Evolutionary conservation across 805 yeast genomes (phyloP), one percentile per base, ranked within the genome.

Genomic region (Suhomyces faveliae): DNA sequence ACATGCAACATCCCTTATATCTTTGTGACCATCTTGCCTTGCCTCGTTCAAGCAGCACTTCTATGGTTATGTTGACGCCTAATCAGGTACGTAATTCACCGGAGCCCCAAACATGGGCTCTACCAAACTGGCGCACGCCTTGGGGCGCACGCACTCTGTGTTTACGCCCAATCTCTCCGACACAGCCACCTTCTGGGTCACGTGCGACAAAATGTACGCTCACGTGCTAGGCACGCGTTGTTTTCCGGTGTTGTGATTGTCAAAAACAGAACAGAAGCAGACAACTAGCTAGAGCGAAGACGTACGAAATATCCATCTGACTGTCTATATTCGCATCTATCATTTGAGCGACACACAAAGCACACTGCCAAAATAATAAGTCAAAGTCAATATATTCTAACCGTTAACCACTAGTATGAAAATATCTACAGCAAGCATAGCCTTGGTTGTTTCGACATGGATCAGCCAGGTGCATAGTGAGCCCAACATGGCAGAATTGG

Each of bases 401-500:
- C 37, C 37, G 13, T 23, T 17, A 23, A 41, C 44, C 35, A 27
- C 35, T 22, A 27, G 13, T 35, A 45, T 37, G 39, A 49, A 45
- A 46, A 23, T 49, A 20, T 38, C 30, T 21, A 38, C 39, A 39
- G 37, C 46, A 25, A 35, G 37, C 29, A 19, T 51, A 15, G 27
- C 43, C 23, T 17, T 37, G 30, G 42, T 43, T 21, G 40, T 52
- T 51, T 40, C 54, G 51, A 13, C 40, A 20, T 42, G 49, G 30
- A 35, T 29, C 37, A 45, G 35, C 42, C 40, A 51, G 2, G 64
- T 49, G 21, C 20, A 46, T 12, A 69, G 66, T 4, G 72, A 62
- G 22, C 74, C 76, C 17, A 68, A 59, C 54, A 71, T 63, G 70
- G 57, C 53, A 15, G 78, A 74, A 55, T 61, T 89, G 41, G 87